Conservation (phyloP, 306 rosid species). For the Prunus dulcis region DNA sequence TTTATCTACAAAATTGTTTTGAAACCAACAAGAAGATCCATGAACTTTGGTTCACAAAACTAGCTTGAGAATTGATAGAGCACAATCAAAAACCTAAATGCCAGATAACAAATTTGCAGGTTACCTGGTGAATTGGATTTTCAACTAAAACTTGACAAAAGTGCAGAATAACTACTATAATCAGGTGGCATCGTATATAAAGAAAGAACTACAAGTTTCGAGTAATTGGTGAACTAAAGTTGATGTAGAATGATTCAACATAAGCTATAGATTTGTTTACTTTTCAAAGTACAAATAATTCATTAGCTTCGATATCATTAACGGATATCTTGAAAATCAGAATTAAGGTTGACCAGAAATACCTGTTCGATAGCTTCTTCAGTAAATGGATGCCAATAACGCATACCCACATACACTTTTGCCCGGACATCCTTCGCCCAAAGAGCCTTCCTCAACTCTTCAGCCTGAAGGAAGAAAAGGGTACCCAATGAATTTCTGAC, state of each 20-base stretch:
- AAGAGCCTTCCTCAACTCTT: conserved; percentile 68
- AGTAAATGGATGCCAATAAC: conserved; percentile 96
- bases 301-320: not conserved
- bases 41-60: not conserved
- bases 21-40: conserved; percentile 26
- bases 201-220: not conserved
- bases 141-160: not conserved
- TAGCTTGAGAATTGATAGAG: not conserved
- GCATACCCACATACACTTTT: conserved; percentile 89
- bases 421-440: conserved; percentile 71
- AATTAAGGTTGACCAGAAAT: conserved; percentile 11
- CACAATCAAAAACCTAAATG: not conserved
- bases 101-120: not conserved
- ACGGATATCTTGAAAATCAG: not conserved
- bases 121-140: not conserved
- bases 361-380: conserved; percentile 90
- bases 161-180: not conserved
- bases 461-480: conserved; percentile 44
- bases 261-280: not conserved
- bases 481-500: not conserved
- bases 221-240: not conserved
- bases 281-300: not conserved
- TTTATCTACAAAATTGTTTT: conserved; percentile 59
- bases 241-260: not conserved
- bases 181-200: not conserved